Base-by-base conservation (phyloP, 2,329 filamentous ascomycete species). In the Chaetomium sp. region DNA sequence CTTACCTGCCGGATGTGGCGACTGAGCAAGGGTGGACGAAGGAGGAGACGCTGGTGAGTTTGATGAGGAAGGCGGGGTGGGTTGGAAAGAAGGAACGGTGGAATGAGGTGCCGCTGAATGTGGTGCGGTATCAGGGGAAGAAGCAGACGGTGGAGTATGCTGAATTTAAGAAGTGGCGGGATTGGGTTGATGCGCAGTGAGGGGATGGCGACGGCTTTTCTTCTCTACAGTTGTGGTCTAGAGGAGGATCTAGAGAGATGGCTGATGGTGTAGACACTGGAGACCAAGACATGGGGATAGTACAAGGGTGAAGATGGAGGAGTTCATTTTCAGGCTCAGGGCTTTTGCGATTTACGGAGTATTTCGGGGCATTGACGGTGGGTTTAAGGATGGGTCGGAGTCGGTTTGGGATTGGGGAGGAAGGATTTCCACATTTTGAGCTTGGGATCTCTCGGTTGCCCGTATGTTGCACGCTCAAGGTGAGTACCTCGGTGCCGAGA, bases 11-110 rank as follows among this genome's bases (percentile, higher is more conserved):
- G 0, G 89, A 96, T 68, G 91, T 99, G 5, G 88, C 92, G 8
- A 76, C 81, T 1, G 94, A 99, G 76, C 94, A 97, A 70, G 91
- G 89, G 12, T 99, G 94, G 94, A 89, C 81, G 9, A 91, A 94
- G 71, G 91, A 97, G 69, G 89, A 97, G 77, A 89, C 92, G 0
- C 71, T 99, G 2, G 79, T 91, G 53, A 95, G 89, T 71, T 74
- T 97, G 67, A 94, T 96, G 86, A 80, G 89, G 57, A 99, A 99
- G 78, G 91, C 91, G 0, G 94, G 94, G 1, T 99, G 91, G 91
- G 80, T 79, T 56, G 91, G 90, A 1, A 89, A 85, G 79, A 82
- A 79, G 59, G 87, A 87, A 1, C 79, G 81, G 42, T 97, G 91
- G 92, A 80, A 80, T 62, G 85, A 89, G 57, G 84, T 96, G 19